Base-by-base conservation (phyloP, 2,329 filamentous ascomycete species). In the Aspergillus neotritici region DNA sequence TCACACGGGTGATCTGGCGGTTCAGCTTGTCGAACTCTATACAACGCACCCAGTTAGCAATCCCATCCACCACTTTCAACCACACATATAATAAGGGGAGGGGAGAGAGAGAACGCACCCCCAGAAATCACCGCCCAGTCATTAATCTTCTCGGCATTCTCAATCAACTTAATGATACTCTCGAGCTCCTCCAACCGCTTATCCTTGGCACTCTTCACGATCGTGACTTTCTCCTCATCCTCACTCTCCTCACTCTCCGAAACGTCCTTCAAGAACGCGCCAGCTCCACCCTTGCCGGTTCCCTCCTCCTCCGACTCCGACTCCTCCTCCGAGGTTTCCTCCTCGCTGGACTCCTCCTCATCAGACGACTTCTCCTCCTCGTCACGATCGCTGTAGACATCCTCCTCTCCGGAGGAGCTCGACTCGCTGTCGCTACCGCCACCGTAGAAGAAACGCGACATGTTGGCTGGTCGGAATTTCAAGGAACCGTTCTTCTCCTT, bases 361-460 rank as follows among this genome's bases (percentile, higher is more conserved):
- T 75, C 73, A 16, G 76, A 25, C 21, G 21, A 76, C 45, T 73
- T 68, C 59, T 81, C 71, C 53, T 82, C 72, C 62, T 83, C 79
- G 67, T 87, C 85, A 69, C 83, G 83, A 59, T 84, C 84, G 58
- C 79, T 81, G 82, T 94, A 94, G 72, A 95, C 84, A 72, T 90
- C 85, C 75, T 97, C 90, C 77, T 97, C 91, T 60, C 96, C 91
- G 63, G 78, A 81, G 53, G 88, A 94, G 78, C 87, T 88, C 75
- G 82, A 90, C 73, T 96, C 90, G 77, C 82, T 87, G 64, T 91
- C 95, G 82, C 90, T 96, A 73, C 94, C 90, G 75, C 84, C 86
- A 69, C 86, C 86, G 71, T 88, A 86, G 79, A 97, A 97, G 74
- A 97, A 98, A 76, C 89, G 86, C 79, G 93, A 97, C 86, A 91